A percentile compares a stretch with the other conserved stretches of the same genome.
Conservation (phyloP, 202 grass and related monocot species). For the Saccharum hybrid region DNA sequence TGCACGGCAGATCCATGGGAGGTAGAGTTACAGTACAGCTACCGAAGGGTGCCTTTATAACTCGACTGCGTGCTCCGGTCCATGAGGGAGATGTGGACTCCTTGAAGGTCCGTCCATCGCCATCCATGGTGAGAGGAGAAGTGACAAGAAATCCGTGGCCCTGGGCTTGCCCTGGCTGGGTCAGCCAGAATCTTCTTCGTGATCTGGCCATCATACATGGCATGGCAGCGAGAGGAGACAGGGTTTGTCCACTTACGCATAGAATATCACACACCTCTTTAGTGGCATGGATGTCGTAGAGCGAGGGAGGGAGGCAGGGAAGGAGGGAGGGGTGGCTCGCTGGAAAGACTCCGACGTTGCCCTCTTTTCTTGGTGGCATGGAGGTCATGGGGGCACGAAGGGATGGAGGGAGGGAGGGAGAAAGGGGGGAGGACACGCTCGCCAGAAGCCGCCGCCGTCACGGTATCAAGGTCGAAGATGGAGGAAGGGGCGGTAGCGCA, state of each 20-base stretch:
- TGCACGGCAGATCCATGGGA: constrained; percentile 40
- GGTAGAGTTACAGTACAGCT: neutral
- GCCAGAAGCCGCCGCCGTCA: too few relatives aligned
- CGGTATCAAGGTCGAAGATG: too few relatives aligned
- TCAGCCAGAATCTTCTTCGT: neutral
- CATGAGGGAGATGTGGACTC: neutral
- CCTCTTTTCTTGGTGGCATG: too few relatives aligned
- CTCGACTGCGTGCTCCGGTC: neutral
- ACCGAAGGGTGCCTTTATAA: neutral
- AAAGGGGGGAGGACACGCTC: too few relatives aligned
- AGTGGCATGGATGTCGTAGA: too few relatives aligned
- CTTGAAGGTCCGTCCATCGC: neutral
- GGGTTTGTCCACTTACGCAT: neutral
- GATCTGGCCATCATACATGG: neutral
- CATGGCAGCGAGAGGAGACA: neutral
- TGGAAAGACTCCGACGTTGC: too few relatives aligned
- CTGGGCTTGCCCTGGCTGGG: neutral
- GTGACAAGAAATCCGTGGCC: constrained; percentile 6
- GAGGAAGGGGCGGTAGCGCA: too few relatives aligned
- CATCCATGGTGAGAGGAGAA: neutral
- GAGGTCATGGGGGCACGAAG: too few relatives aligned
- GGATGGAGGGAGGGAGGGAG: too few relatives aligned
- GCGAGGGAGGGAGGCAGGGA: too few relatives aligned
- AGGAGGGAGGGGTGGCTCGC: too few relatives aligned
- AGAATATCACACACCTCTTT: too few relatives aligned